These are phyloP conservation scores for Macroventuria anomochaeta DNA, from an alignment of 2,329 filamentous ascomycete species.

Conservation along the genomic window DNA sequence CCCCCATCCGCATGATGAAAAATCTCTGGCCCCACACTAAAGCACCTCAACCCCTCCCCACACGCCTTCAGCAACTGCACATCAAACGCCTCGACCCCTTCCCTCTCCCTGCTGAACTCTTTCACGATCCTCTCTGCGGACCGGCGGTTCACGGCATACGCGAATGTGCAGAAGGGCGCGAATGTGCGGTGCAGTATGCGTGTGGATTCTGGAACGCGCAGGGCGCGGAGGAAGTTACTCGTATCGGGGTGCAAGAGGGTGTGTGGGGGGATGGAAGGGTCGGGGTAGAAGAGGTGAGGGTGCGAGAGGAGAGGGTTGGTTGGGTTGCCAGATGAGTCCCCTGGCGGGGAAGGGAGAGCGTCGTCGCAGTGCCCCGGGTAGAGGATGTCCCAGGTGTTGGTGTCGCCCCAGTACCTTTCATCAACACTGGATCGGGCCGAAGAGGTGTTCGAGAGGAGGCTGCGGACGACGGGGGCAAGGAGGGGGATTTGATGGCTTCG, in stretches of 20 bases:
- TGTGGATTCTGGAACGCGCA: conserved; percentile 12
- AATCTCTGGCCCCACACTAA: conserved; percentile 48
- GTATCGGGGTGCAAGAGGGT: background rate
- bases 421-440: background rate
- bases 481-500: conserved; percentile 28
- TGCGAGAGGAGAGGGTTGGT: background rate
- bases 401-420: background rate
- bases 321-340: no score
- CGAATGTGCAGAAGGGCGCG: conserved; percentile 52
- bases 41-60: conserved; percentile 47
- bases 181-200: conserved; percentile 45
- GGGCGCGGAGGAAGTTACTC: background rate
- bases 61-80: conserved; percentile 50
- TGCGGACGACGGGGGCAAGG: conserved; percentile 6
- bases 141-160: conserved; percentile 46
- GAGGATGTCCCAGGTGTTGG: conserved; percentile 45
- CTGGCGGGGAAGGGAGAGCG: conserved; percentile 37
- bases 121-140: conserved; percentile 41
- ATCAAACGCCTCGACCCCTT: conserved; percentile 41
- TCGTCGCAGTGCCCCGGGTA: conserved; percentile 53
- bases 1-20: conserved; percentile 47
- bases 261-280: background rate
- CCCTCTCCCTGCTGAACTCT: conserved; percentile 27
- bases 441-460: background rate
- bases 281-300: background rate